These are phyloP conservation scores for Metrosideros polymorpha DNA, from an alignment of 441 rosid genomes.

Conservation along the genomic window DNA sequence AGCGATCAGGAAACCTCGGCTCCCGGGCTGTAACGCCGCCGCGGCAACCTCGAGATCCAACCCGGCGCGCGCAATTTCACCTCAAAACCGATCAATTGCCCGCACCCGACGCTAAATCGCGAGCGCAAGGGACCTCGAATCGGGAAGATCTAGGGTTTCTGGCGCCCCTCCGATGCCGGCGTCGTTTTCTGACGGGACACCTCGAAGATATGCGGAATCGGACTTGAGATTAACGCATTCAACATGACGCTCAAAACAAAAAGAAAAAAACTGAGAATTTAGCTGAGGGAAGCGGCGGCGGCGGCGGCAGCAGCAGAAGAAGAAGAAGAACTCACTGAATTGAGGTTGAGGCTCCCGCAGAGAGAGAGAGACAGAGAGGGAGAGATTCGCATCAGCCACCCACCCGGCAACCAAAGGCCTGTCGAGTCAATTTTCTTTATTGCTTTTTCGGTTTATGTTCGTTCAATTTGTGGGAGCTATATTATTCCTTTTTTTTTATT, in stretches of 20 bases:
- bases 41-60: conserved; percentile 3
- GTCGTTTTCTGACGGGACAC: background rate
- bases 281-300: background rate
- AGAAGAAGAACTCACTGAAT: background rate
- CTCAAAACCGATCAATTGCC: conserved; percentile 31
- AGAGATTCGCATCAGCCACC: conserved; percentile 30
- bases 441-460: background rate
- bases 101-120: conserved; percentile 20
- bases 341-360: background rate
- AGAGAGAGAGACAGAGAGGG: background rate
- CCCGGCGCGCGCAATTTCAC: background rate
- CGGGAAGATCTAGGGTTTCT: conserved; percentile 38
- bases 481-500: background rate
- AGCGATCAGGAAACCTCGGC: background rate
- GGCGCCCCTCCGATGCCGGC: conserved; percentile 11
- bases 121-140: background rate
- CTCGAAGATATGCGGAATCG: background rate
- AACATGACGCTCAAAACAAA: background rate
- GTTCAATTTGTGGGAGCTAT: background rate
- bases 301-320: background rate
- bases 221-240: background rate
- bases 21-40: conserved; percentile 14
- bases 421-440: background rate
- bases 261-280: background rate
- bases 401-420: conserved; percentile 9